phyloP scores from a whole-genome alignment of 2,329 filamentous ascomycete species.

The Penicillium sp. region DNA sequence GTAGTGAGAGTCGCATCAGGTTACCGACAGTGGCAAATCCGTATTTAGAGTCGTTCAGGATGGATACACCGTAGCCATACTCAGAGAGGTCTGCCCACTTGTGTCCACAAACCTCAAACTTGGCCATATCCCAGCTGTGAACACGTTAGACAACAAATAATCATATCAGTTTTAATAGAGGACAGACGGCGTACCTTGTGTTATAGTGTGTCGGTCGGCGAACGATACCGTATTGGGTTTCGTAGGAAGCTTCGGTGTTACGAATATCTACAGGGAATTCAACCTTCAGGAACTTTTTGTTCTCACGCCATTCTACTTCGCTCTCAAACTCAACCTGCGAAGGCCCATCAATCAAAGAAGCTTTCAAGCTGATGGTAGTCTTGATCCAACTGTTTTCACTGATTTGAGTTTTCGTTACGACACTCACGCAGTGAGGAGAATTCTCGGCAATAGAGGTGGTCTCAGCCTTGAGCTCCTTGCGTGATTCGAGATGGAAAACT shows the following conservation, averaged over 20 bases:
- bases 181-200: constrained; percentile 58
- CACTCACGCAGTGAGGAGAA: constrained; percentile 70
- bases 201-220: constrained; percentile 95
- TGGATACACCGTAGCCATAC: constrained; percentile 81
- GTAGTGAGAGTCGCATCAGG: constrained; percentile 80
- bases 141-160: constrained; percentile 18
- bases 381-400: constrained; percentile 82
- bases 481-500: constrained; percentile 86
- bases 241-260: constrained; percentile 90
- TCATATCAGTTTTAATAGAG: background rate
- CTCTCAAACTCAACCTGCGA: constrained; percentile 73
- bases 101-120: constrained; percentile 95
- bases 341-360: constrained; percentile 60
- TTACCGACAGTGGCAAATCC: constrained; percentile 88
- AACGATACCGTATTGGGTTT: constrained; percentile 89
- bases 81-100: constrained; percentile 91
- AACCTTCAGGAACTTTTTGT: constrained; percentile 97
- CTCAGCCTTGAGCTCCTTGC: constrained; percentile 67
- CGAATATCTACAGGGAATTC: constrained; percentile 92
- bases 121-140: constrained; percentile 84
- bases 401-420: constrained; percentile 81
- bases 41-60: constrained; percentile 94
- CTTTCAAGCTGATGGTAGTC: constrained; percentile 76
- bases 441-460: constrained; percentile 68
- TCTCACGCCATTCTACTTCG: constrained; percentile 95